phyloP scores from a whole-genome alignment of 371 early-diverging fungal genomes.

The Mortierella sp. region DNA sequence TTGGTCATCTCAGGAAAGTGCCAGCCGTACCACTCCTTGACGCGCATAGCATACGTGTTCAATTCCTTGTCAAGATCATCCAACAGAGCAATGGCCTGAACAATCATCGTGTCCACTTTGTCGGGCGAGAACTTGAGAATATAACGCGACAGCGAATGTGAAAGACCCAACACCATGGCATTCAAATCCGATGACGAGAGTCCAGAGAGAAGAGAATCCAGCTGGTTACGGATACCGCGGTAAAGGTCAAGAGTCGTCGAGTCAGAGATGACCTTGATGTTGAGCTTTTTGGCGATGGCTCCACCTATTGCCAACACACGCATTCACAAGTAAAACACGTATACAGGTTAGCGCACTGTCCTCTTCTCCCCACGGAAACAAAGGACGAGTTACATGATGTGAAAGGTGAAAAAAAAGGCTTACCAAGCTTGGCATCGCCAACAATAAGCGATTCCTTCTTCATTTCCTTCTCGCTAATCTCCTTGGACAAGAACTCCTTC shows the following conservation, averaged over 20 bases:
- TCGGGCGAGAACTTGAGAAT: slow-evolving; percentile 94
- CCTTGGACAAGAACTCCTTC: slow-evolving; percentile 88
- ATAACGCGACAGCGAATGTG: slow-evolving; percentile 87
- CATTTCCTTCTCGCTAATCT: slow-evolving; percentile 85
- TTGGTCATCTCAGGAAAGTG: slow-evolving; percentile 98
- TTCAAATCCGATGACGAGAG: slow-evolving; percentile 81
- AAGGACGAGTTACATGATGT: too few relatives aligned
- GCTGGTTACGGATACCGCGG: slow-evolving; percentile 90
- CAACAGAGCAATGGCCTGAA: slow-evolving; percentile 93
- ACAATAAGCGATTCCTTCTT: slow-evolving; percentile 93
- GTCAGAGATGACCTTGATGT: slow-evolving; percentile 90
- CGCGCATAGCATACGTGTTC: slow-evolving; percentile 97
- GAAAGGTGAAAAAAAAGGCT: too few relatives aligned
- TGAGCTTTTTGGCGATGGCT: slow-evolving; percentile 93
- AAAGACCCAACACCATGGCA: slow-evolving; percentile 86
- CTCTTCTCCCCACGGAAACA: too few relatives aligned
- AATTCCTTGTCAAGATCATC: slow-evolving; percentile 97
- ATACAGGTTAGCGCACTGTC: too few relatives aligned
- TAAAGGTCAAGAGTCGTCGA: slow-evolving; percentile 87
- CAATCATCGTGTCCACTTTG: slow-evolving; percentile 96
- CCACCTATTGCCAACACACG: slow-evolving; percentile 57
- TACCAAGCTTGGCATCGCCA: slow-evolving; percentile 95
- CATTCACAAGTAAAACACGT: too few relatives aligned
- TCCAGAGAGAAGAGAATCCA: slow-evolving; percentile 75
- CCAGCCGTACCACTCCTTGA: slow-evolving; percentile 99